Evolutionary conservation across 2,329 filamentous ascomycete genomes (phyloP), one percentile per base, ranked within the genome.

Genomic region (Calonectria fujianensis): DNA sequence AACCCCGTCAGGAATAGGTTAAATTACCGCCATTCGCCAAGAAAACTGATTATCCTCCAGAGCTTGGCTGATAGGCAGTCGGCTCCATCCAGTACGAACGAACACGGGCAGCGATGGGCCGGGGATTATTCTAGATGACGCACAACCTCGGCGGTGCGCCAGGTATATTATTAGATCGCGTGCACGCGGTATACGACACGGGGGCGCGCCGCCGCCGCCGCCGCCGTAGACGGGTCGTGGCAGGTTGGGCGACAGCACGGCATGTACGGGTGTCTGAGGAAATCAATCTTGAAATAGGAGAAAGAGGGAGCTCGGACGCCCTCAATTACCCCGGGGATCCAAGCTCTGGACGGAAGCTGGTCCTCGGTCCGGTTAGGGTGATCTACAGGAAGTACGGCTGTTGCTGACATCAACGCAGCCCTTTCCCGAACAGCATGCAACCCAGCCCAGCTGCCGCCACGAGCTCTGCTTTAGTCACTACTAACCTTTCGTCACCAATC

Each of bases 11-110:
- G 27, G 57, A 63, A 63, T 41, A 63, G 37, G 35, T 39, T 41
- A 41, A 63, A 63, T 37, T 27, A 7, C 35, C 24, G 57, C 37
- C 57, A 41, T 41, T 63, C 57, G 57, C 57, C 57, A 63, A 63
- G 57, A 63, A 63, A 32, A 63, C 24, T 41, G 57, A 41, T 41
- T 24, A 4, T 16, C 24, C 35, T 41, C 13, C 5, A 20, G 35
- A 41, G 35, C 31, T 24, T 24, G 39, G 39, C 27, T 63, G 37
- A 63, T 63, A 41, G 57, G 57, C 67, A 24, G 35, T 39, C 45
- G 65, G 52, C 51, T 63, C 72, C 67, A 52, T 70, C 61, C 32
- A 41, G 72, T 74, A 70, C 72, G 72, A 67, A 48, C 41, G 31
- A 41, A 63, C 61, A 74, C 72, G 67, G 61, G 61, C 52, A 31